These are phyloP conservation scores for Camellia granthamiana DNA, from an alignment of 148 eudicot genomes.

Conservation along the genomic window DNA sequence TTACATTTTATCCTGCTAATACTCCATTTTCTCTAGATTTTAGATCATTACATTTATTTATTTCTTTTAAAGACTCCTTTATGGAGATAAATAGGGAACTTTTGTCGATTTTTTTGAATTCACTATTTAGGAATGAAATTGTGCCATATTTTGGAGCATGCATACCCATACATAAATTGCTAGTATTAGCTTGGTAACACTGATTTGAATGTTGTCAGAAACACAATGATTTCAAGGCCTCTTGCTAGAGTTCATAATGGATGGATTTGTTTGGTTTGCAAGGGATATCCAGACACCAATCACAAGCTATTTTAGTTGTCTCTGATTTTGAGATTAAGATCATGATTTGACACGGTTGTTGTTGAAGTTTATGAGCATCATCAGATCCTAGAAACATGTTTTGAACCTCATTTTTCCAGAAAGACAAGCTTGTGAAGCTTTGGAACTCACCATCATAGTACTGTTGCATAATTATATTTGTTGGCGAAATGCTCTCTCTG, in stretches of 20 bases:
- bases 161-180: too few relatives aligned
- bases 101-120: too few relatives aligned
- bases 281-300: background rate
- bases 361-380: background rate
- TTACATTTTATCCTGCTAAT: too few relatives aligned
- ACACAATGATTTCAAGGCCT: too few relatives aligned
- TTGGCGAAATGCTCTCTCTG: slow-evolving; percentile 7
- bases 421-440: background rate
- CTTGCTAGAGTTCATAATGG: background rate
- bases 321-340: background rate
- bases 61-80: too few relatives aligned
- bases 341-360: background rate
- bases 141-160: too few relatives aligned
- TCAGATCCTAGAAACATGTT: background rate
- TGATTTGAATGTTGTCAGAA: too few relatives aligned
- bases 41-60: too few relatives aligned
- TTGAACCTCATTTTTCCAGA: background rate
- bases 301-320: background rate
- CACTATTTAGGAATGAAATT: too few relatives aligned
- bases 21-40: too few relatives aligned
- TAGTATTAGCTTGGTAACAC: too few relatives aligned
- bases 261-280: background rate
- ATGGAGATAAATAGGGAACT: too few relatives aligned
- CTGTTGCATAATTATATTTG: background rate
- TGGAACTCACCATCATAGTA: background rate